These are phyloP conservation scores for Backusella luteola DNA, from an alignment of 192 early-diverging fungal genomes.

Conservation along the genomic window DNA sequence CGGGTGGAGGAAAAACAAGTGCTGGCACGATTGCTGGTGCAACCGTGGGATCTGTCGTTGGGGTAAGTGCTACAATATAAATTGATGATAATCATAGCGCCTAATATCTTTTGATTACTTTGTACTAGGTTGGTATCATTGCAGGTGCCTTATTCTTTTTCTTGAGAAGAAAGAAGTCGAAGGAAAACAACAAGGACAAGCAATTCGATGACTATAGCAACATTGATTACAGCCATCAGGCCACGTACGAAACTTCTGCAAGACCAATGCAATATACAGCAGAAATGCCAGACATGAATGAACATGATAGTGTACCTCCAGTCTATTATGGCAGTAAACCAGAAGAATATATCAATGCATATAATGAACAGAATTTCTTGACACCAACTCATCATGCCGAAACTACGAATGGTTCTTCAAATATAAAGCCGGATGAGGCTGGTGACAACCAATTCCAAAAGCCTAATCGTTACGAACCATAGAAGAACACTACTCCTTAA, in stretches of 20 bases:
- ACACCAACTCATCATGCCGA: not conserved
- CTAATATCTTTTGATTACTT: not conserved
- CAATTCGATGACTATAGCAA: not conserved
- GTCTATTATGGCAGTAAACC: not conserved
- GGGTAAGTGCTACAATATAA: not conserved
- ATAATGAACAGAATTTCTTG: not conserved
- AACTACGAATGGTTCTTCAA: not conserved
- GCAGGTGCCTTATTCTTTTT: not conserved
- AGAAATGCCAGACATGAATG: not conserved
- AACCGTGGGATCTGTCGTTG: not conserved
- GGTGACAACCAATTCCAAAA: not conserved
- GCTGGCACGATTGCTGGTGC: not conserved
- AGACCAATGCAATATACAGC: not conserved
- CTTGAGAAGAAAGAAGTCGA: not conserved
- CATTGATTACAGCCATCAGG: not conserved
- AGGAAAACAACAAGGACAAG: not conserved
- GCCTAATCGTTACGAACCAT: not conserved
- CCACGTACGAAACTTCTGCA: not conserved
- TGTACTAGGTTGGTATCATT: not conserved
- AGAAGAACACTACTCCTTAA: not conserved
- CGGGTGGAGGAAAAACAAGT: not conserved
- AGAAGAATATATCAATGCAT: not conserved
- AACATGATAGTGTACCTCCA: not conserved
- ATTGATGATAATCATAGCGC: not conserved
- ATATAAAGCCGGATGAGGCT: not conserved